Evolutionary conservation across 768 basidiomycete species (phyloP).

Genomic region (Dendrothele bispora): DNA sequence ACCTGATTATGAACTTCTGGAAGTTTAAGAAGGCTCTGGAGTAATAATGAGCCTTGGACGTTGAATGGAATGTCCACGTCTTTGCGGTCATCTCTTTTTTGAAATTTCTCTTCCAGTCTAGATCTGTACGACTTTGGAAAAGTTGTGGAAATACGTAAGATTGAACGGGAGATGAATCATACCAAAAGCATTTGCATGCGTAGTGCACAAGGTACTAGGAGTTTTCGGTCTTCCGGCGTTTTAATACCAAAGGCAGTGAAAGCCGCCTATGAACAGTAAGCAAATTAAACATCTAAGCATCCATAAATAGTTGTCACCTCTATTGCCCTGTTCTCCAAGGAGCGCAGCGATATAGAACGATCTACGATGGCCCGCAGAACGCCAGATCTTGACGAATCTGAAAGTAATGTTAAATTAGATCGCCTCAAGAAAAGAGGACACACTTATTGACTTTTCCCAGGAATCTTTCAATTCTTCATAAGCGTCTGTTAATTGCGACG

Average conservation of each 20-base stretch:
- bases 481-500: slow-evolving; percentile 51
- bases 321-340: slow-evolving; percentile 46
- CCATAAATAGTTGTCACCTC: slow-evolving; percentile 43
- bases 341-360: slow-evolving; percentile 50
- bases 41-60: slow-evolving; percentile 80
- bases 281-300: slow-evolving; percentile 8
- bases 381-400: slow-evolving; percentile 73
- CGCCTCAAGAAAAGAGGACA: slow-evolving; percentile 29
- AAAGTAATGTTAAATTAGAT: neutral
- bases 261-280: slow-evolving; percentile 46
- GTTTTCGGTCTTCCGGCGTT: slow-evolving; percentile 43
- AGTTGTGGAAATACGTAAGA: neutral
- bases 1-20: slow-evolving; percentile 63
- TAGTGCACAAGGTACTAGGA: slow-evolving; percentile 70
- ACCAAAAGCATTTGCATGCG: slow-evolving; percentile 52
- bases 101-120: slow-evolving; percentile 20
- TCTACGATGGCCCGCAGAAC: slow-evolving; percentile 78
- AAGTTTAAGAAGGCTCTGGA: slow-evolving; percentile 81
- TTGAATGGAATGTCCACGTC: slow-evolving; percentile 40
- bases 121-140: slow-evolving; percentile 20
- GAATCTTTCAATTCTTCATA: slow-evolving; percentile 58
- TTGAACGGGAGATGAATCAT: slow-evolving; percentile 11
- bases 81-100: slow-evolving; percentile 16
- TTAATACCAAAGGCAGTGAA: slow-evolving; percentile 58
- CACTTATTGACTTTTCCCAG: slow-evolving; percentile 70